A percentile compares a stretch with the other conserved stretches of the same genome.
Evolutionary conservation across 306 rosid genomes (phyloP).

Genomic region (Sechiopsis laciniata): DNA sequence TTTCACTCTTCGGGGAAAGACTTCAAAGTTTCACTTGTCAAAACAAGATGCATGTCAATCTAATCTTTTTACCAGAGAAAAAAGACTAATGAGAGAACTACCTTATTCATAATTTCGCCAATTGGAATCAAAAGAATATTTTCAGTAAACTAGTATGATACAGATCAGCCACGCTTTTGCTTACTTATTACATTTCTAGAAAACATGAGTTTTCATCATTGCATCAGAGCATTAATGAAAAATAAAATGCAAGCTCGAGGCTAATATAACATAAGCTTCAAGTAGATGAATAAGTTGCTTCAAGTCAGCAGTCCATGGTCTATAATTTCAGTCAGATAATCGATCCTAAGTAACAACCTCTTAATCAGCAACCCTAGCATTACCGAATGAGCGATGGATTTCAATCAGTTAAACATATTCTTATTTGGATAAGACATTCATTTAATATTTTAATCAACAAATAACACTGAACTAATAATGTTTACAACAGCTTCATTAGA

Average conservation of each 20-base stretch:
- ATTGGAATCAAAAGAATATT: background rate
- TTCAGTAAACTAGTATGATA: background rate
- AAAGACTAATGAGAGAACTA: background rate
- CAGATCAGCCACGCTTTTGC: background rate
- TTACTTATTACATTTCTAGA: too few species aligned
- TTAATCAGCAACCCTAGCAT: background rate
- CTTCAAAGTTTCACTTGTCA: background rate
- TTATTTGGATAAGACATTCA: too few species aligned
- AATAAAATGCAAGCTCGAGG: background rate
- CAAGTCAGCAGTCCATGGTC: background rate
- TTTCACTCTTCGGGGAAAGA: background rate
- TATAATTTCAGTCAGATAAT: background rate
- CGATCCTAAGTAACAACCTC: background rate
- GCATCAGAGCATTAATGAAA: background rate
- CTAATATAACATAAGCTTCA: background rate
- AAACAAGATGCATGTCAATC: background rate
- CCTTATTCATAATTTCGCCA: background rate
- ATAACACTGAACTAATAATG: background rate
- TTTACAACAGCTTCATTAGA: background rate
- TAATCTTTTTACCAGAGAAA: background rate
- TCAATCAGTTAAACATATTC: background rate
- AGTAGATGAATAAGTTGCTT: constrained; percentile 6
- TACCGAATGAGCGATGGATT: background rate
- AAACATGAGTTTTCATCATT: background rate
- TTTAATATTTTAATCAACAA: background rate